These are phyloP conservation scores for Candida alai DNA, from an alignment of 805 yeast species.

Conservation along the genomic window DNA sequence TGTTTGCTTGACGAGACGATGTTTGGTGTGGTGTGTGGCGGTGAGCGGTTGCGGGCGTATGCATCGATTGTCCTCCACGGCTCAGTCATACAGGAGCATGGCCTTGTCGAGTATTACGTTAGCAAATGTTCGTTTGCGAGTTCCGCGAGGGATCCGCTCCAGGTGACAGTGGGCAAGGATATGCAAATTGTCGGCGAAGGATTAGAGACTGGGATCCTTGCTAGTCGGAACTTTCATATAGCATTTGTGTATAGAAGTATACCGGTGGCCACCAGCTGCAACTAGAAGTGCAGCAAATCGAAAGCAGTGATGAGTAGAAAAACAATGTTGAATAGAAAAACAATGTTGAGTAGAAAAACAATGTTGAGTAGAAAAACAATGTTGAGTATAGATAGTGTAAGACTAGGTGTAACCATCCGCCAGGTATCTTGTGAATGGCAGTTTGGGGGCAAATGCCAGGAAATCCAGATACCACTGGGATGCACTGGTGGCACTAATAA, in stretches of 20 bases:
- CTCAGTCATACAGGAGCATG: slow-evolving; percentile 47
- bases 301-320: too few relatives aligned
- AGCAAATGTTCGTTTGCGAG: slow-evolving; percentile 34
- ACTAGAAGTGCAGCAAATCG: too few relatives aligned
- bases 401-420: too few relatives aligned
- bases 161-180: slow-evolving; percentile 14
- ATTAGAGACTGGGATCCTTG: slow-evolving; percentile 38
- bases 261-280: neutral
- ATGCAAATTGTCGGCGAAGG: slow-evolving; percentile 12
- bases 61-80: slow-evolving; percentile 27
- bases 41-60: slow-evolving; percentile 1
- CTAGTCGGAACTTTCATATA: slow-evolving; percentile 38
- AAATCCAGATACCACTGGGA: too few relatives aligned
- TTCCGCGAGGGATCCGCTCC: slow-evolving; percentile 17
- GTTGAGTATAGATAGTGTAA: too few relatives aligned
- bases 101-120: slow-evolving; percentile 43
- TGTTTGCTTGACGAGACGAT: slow-evolving; percentile 12
- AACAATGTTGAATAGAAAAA: too few relatives aligned
- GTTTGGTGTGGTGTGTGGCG: slow-evolving; percentile 6
- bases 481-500: too few relatives aligned
- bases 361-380: too few relatives aligned
- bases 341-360: too few relatives aligned
- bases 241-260: slow-evolving; percentile 30
- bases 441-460: too few relatives aligned
- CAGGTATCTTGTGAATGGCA: too few relatives aligned